Evolutionary conservation across 495 filamentous ascomycete species (phyloP).

Genomic region (Penicillium taxi): DNA sequence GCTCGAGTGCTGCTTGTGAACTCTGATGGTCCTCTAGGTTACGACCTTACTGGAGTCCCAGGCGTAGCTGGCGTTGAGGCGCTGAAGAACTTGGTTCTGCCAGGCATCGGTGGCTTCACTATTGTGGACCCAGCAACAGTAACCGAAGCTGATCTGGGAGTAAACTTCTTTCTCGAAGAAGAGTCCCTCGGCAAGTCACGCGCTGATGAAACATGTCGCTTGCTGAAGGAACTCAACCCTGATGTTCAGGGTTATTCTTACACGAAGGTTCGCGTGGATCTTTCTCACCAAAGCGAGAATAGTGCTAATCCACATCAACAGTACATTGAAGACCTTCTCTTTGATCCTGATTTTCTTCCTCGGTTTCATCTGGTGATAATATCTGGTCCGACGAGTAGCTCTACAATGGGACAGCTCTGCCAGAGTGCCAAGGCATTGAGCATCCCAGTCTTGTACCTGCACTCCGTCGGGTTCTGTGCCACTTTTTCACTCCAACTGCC

Average conservation of each 20-base stretch:
- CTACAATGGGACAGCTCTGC: conserved; percentile 51
- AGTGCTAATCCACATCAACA: conserved; percentile 14
- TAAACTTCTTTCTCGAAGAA: conserved; percentile 94
- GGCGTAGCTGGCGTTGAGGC: conserved; percentile 85
- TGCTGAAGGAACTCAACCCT: conserved; percentile 88
- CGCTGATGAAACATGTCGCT: conserved; percentile 64
- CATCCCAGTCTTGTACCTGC: conserved; percentile 72
- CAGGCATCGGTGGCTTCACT: conserved; percentile 88
- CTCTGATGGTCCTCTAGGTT: conserved; percentile 43
- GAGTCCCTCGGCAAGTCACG: conserved; percentile 69
- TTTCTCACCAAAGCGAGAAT: background rate
- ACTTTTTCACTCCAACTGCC: conserved; percentile 72
- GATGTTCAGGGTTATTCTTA: conserved; percentile 67
- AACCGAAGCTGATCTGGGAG: conserved; percentile 73
- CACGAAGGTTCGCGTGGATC: conserved; percentile 30
- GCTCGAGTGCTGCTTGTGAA: conserved; percentile 85
- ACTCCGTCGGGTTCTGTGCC: conserved; percentile 83
- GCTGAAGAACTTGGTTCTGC: conserved; percentile 92
- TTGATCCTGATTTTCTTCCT: conserved; percentile 39
- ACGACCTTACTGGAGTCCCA: conserved; percentile 42
- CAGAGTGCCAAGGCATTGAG: conserved; percentile 50
- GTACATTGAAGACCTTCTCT: conserved; percentile 33
- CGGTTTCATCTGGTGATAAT: conserved; percentile 69
- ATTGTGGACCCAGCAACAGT: conserved; percentile 79
- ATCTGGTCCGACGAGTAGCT: conserved; percentile 55